Evolutionary conservation across 192 early-diverging fungal genomes (phyloP).

Genomic region (Backusella parvicylindrica): DNA sequence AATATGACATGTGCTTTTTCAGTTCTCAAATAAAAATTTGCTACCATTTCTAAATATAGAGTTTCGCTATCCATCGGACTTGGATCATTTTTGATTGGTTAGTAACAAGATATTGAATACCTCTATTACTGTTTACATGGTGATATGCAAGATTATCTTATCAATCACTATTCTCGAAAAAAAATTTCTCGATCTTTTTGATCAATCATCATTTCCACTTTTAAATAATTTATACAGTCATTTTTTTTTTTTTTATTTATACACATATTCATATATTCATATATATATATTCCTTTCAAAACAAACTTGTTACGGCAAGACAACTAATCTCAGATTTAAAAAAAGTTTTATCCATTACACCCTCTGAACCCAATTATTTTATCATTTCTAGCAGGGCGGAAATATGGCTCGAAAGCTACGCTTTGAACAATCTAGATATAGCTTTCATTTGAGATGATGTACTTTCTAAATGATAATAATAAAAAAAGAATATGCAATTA

Average conservation of each 20-base stretch:
- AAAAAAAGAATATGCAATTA: background rate
- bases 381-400: background rate
- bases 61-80: background rate
- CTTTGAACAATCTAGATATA: background rate
- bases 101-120: background rate
- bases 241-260: no score
- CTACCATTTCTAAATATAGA: background rate
- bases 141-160: background rate
- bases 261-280: background rate
- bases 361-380: background rate
- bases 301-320: background rate
- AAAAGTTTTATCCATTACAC: background rate
- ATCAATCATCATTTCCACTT: background rate
- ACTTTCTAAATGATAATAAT: background rate
- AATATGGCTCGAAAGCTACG: background rate
- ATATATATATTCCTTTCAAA: background rate
- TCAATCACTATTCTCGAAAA: background rate
- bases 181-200: background rate
- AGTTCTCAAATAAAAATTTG: background rate
- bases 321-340: background rate
- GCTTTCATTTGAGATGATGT: background rate
- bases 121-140: background rate
- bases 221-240: background rate
- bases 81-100: background rate
- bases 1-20: background rate